These are phyloP conservation scores for Geotrichum siamense DNA, from an alignment of 1,139 yeast genomes.

Conservation along the genomic window DNA sequence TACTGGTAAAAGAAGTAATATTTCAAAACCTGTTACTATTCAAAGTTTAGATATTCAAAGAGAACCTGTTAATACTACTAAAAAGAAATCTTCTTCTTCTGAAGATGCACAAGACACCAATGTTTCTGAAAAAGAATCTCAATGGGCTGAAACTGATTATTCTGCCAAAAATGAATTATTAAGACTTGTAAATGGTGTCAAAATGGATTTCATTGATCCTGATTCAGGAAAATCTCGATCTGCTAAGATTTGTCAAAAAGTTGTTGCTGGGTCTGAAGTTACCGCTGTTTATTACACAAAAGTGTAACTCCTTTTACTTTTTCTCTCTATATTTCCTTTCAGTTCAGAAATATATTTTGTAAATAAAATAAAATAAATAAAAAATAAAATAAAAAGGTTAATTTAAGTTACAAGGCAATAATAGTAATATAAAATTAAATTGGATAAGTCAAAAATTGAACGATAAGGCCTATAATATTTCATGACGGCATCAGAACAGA, in stretches of 20 bases:
- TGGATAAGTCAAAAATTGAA: no score
- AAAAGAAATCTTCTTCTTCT: constrained; percentile 14
- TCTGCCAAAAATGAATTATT: constrained; percentile 42
- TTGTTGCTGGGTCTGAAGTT: constrained; percentile 55
- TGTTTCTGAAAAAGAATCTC: constrained; percentile 25
- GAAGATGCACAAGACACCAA: constrained; percentile 9
- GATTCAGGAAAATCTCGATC: constrained; percentile 24
- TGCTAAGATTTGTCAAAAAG: constrained; percentile 44
- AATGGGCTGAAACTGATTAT: constrained; percentile 6
- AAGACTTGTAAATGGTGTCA: constrained; percentile 37
- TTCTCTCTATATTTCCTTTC: no score
- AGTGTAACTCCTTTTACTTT: constrained; percentile 1
- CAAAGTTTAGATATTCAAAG: constrained; percentile 18
- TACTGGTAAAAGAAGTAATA: constrained; percentile 62
- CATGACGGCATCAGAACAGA: no score
- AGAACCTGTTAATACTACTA: constrained; percentile 13
- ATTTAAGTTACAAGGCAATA: no score
- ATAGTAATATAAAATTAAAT: no score
- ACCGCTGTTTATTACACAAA: constrained; percentile 51
- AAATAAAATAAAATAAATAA: no score
- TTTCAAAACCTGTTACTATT: constrained; percentile 49
- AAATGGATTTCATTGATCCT: constrained; percentile 23
- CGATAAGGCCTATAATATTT: no score
- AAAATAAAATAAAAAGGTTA: no score
- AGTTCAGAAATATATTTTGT: no score